Evolutionary conservation across 2,329 filamentous ascomycete genomes (phyloP).

Genomic region (Claviceps paspali): DNA sequence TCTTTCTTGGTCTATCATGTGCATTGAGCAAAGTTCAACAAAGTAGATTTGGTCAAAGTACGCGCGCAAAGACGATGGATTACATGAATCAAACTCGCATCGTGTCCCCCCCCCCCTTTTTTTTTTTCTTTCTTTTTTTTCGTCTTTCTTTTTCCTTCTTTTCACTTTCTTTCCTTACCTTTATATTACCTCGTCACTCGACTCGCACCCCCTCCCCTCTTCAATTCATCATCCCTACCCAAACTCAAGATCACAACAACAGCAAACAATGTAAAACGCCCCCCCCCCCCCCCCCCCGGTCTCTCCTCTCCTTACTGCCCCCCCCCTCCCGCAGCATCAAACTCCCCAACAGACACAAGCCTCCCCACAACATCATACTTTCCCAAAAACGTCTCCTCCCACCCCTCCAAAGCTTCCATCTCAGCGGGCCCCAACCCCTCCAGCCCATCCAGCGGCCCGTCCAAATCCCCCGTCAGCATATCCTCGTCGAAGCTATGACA

Average conservation of each 20-base stretch:
- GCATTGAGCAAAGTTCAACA: background rate
- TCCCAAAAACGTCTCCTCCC: constrained; percentile 85
- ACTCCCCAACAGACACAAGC: constrained; percentile 44
- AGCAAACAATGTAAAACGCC: too few species aligned
- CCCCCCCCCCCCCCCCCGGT: background rate
- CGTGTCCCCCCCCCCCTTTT: too few species aligned
- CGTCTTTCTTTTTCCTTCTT: too few species aligned
- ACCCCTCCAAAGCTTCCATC: constrained; percentile 69
- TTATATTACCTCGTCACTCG: too few species aligned
- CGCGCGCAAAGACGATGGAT: too few species aligned
- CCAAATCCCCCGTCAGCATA: constrained; percentile 84
- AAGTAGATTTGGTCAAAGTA: too few species aligned
- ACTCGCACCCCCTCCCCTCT: too few species aligned
- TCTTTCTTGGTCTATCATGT: background rate
- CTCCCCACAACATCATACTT: constrained; percentile 94
- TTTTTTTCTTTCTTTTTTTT: too few species aligned
- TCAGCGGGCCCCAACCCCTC: constrained; percentile 58
- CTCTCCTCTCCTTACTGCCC: background rate
- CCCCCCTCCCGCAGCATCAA: constrained; percentile 5
- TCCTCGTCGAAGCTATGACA: constrained; percentile 87
- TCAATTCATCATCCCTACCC: too few species aligned
- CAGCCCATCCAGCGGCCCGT: constrained; percentile 66
- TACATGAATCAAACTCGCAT: too few species aligned
- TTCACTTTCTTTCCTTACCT: too few species aligned
- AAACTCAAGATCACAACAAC: too few species aligned